These are phyloP conservation scores for Ceratocystis alfenasii DNA, from an alignment of 2,329 filamentous ascomycete genomes.

Conservation along the genomic window DNA sequence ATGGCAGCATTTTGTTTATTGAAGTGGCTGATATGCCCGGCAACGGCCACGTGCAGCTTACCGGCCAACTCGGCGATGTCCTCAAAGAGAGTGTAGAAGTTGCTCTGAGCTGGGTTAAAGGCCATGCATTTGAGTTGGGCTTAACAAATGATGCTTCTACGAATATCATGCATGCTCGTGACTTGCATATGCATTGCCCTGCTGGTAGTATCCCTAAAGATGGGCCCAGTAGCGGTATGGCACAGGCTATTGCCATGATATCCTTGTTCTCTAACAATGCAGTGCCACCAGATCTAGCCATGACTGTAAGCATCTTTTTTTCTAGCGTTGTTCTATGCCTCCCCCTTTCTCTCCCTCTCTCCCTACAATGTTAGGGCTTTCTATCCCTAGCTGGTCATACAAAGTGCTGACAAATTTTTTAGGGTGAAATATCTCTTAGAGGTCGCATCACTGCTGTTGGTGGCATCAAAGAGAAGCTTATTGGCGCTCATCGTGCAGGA, in stretches of 20 bases:
- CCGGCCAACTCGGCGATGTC: constrained; percentile 90
- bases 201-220: constrained; percentile 93
- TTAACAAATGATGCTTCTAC: constrained; percentile 67
- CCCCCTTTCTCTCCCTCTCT: not conserved
- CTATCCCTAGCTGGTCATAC: not conserved
- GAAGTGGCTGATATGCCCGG: constrained; percentile 97
- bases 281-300: constrained; percentile 84
- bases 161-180: constrained; percentile 91
- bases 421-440: constrained; percentile 64
- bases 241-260: constrained; percentile 86
- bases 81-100: constrained; percentile 96
- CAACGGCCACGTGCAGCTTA: constrained; percentile 80
- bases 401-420: constrained; percentile 21
- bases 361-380: not conserved
- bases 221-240: constrained; percentile 73
- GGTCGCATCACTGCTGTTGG: constrained; percentile 89
- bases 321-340: constrained; percentile 19
- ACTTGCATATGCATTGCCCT: constrained; percentile 92
- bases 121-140: constrained; percentile 82
- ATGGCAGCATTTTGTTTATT: constrained; percentile 95
- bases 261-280: constrained; percentile 76
- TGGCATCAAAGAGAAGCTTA: constrained; percentile 97
- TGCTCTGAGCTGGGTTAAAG: constrained; percentile 91
- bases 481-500: constrained; percentile 81
- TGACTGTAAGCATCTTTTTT: constrained; percentile 54